Conservation (phyloP, 2,329 filamentous ascomycete genomes). For the Aureobasidium mangrovei region DNA sequence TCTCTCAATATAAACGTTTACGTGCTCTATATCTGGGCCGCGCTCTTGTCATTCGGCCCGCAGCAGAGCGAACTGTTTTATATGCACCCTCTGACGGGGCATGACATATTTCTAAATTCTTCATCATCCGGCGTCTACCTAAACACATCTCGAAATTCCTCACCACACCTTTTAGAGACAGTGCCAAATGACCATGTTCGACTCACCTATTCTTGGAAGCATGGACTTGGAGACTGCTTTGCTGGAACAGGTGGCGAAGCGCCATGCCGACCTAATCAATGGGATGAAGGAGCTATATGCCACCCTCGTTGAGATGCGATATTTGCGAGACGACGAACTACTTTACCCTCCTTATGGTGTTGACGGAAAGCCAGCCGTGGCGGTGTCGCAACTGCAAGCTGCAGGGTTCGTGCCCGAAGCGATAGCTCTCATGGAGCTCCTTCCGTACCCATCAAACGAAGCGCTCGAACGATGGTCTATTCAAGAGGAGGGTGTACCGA, state of each 20-base stretch:
- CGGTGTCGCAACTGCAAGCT: background rate
- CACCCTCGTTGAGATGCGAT: constrained; percentile 9
- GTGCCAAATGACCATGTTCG: background rate
- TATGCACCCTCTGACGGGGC: no score
- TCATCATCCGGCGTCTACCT: background rate
- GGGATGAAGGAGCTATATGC: background rate
- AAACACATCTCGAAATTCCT: background rate
- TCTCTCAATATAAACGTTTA: constrained; percentile 8
- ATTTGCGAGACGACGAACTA: constrained; percentile 9
- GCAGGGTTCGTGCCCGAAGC: constrained; percentile 7
- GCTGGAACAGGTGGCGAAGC: background rate
- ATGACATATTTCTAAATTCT: background rate
- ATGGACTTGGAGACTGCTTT: background rate
- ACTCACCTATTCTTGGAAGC: background rate
- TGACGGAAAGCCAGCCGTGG: constrained; percentile 1
- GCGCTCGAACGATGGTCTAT: constrained; percentile 2
- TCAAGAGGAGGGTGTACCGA: constrained; percentile 11
- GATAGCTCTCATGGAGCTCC: constrained; percentile 7
- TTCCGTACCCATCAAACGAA: constrained; percentile 13
- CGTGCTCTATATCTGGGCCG: background rate
- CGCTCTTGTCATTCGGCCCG: background rate
- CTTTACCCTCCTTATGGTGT: constrained; percentile 10
- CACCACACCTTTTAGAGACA: background rate
- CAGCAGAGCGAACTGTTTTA: no score
- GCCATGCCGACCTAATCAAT: constrained; percentile 10